phyloP scores from a whole-genome alignment of 352 stramenopile genomes.

The Globisporangium paroecandrum region DNA sequence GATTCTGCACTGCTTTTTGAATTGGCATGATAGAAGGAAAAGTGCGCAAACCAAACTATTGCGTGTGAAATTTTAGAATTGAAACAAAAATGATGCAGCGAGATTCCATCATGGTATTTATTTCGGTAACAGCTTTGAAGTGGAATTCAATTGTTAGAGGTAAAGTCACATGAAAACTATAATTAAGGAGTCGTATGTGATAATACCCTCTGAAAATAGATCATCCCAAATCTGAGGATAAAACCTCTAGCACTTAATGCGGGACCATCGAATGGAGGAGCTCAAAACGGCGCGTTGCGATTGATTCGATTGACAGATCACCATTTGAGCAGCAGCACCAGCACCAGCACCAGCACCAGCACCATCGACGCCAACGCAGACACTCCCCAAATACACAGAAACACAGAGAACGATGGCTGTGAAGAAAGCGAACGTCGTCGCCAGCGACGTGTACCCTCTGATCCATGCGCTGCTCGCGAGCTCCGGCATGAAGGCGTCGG shows the following conservation, averaged over 20 bases:
- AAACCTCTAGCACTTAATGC: constrained; percentile 4
- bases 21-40: neutral
- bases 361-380: neutral
- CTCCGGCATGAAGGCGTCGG: constrained; percentile 72
- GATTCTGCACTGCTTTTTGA: neutral
- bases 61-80: neutral
- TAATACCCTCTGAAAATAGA: neutral
- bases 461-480: constrained; percentile 62
- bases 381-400: neutral
- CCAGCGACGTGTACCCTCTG: constrained; percentile 77
- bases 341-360: neutral
- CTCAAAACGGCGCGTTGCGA: constrained; percentile 14
- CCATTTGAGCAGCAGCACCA: constrained; percentile 6
- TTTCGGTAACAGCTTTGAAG: neutral
- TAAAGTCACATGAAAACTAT: neutral
- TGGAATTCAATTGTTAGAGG: no score
- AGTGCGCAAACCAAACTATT: neutral
- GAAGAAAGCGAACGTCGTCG: constrained; percentile 32
- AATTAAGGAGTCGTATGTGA: neutral
- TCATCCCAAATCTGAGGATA: neutral
- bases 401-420: constrained; percentile 15
- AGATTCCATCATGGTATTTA: neutral
- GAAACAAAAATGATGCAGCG: neutral
- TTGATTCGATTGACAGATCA: constrained; percentile 7
- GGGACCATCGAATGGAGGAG: constrained; percentile 17